Evolutionary conservation across 2,329 filamentous ascomycete species (phyloP).

Genomic region (Aureobasidium musti): DNA sequence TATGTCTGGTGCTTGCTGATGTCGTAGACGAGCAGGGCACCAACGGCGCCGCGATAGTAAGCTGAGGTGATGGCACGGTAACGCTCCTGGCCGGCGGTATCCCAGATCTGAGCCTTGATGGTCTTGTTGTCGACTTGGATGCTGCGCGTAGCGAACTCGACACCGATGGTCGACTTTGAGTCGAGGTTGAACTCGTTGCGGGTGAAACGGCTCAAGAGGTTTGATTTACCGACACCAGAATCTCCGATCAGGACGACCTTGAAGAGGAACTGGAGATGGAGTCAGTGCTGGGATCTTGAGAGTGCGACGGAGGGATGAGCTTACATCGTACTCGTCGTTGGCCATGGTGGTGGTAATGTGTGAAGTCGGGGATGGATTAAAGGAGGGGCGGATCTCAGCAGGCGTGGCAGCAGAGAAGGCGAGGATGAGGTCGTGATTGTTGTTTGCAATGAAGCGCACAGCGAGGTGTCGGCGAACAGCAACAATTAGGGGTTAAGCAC

Average conservation of each 20-base stretch:
- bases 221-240: constrained; percentile 99
- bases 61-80: constrained; percentile 99
- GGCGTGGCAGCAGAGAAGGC: constrained; percentile 10
- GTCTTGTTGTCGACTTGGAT: constrained; percentile 99
- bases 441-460: background rate
- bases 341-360: constrained; percentile 68
- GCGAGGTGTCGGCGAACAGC: background rate
- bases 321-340: constrained; percentile 99
- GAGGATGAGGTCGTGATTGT: background rate
- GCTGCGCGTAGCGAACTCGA: constrained; percentile 97
- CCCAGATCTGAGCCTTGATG: constrained; percentile 99
- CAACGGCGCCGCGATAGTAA: constrained; percentile 97
- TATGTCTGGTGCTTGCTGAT: constrained; percentile 99
- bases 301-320: constrained; percentile 43
- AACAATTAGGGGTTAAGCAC: background rate
- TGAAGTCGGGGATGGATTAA: constrained; percentile 14
- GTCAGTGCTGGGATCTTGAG: constrained; percentile 41
- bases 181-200: constrained; percentile 99
- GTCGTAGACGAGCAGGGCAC: constrained; percentile 96
- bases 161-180: constrained; percentile 99
- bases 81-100: constrained; percentile 97
- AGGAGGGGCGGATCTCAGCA: constrained; percentile 25
- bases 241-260: constrained; percentile 99
- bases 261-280: constrained; percentile 80
- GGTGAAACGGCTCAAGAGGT: constrained; percentile 98